Evolutionary conservation across 176 grass and related monocot genomes (phyloP).

Genomic region (Zizania latifolia): DNA sequence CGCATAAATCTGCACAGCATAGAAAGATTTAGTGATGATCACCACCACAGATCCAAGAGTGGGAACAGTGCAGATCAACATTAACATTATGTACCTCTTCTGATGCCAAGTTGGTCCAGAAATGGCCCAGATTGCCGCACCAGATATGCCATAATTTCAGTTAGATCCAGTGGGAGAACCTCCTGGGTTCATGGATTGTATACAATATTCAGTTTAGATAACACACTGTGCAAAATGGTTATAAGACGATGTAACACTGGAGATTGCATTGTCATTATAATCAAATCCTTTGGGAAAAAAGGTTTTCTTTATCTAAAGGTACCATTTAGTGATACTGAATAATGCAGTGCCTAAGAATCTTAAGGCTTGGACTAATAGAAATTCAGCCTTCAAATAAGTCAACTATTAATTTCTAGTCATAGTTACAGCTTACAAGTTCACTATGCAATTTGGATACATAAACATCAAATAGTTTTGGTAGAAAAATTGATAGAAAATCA

Average conservation of each 20-base stretch:
- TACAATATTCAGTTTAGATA: slow-evolving; percentile 19
- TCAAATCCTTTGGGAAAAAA: not conserved
- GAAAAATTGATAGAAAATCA: too few species aligned
- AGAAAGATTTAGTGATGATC: not conserved
- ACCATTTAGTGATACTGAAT: not conserved
- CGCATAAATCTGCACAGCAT: slow-evolving; percentile 59
- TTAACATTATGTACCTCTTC: slow-evolving; percentile 43
- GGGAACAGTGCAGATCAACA: not conserved
- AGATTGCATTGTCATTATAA: not conserved
- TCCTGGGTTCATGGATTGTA: slow-evolving; percentile 59
- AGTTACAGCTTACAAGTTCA: slow-evolving; percentile 10
- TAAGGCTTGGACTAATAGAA: not conserved
- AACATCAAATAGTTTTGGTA: slow-evolving; percentile 9
- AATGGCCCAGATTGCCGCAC: slow-evolving; percentile 76
- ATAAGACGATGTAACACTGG: not conserved
- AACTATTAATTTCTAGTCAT: not conserved
- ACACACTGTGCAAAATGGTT: slow-evolving; percentile 7
- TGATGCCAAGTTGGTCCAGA: slow-evolving; percentile 77
- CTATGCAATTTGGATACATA: not conserved
- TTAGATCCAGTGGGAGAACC: slow-evolving; percentile 57
- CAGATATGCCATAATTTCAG: slow-evolving; percentile 70
- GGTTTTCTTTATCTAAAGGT: not conserved
- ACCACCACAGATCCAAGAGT: not conserved
- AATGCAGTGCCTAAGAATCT: not conserved
- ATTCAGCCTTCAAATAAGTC: not conserved